Evolutionary conservation across 371 early-diverging fungal species (phyloP).

Genomic region (Rhizopus microsporus): DNA sequence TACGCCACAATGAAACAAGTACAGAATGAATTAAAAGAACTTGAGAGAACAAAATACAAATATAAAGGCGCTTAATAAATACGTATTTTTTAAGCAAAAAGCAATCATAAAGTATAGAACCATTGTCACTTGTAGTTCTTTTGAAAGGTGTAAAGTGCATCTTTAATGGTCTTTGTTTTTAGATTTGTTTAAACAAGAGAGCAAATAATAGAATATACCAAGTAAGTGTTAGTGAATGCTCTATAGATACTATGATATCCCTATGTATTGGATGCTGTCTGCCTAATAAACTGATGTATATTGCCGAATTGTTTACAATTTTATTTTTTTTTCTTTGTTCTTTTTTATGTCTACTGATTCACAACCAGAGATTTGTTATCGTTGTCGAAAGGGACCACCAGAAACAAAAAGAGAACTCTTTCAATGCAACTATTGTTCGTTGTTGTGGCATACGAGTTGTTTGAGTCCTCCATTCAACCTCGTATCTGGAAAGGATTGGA

Average conservation of each 20-base stretch:
- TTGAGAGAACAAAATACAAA: conserved; percentile 36
- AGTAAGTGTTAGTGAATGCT: too few relatives aligned
- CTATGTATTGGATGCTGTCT: too few relatives aligned
- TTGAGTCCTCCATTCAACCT: conserved; percentile 64
- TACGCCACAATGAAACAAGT: conserved; percentile 33
- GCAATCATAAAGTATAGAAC: too few relatives aligned
- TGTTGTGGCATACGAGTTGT: conserved; percentile 87
- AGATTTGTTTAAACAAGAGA: too few relatives aligned
- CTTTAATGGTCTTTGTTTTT: too few relatives aligned
- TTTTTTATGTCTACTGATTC: conserved; percentile 1
- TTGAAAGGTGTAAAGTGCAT: too few relatives aligned
- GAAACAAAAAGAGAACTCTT: conserved; percentile 46
- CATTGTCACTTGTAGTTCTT: too few relatives aligned
- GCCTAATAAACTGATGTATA: too few relatives aligned
- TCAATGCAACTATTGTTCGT: conserved; percentile 75
- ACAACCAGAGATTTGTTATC: conserved; percentile 45
- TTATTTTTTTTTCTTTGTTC: neutral
- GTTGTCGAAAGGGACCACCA: conserved; percentile 55
- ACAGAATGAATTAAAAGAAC: conserved; percentile 24
- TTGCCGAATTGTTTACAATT: neutral
- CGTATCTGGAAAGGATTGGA: conserved; percentile 73
- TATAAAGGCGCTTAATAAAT: conserved; percentile 30
- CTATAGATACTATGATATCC: too few relatives aligned
- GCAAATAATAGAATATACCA: too few relatives aligned
- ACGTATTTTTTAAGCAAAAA: too few relatives aligned